Percentiles rank a stretch among this genome's conserved stretches.
Conservation (phyloP, 352 stramenopile genomes). For the Pythium brassicae region DNA sequence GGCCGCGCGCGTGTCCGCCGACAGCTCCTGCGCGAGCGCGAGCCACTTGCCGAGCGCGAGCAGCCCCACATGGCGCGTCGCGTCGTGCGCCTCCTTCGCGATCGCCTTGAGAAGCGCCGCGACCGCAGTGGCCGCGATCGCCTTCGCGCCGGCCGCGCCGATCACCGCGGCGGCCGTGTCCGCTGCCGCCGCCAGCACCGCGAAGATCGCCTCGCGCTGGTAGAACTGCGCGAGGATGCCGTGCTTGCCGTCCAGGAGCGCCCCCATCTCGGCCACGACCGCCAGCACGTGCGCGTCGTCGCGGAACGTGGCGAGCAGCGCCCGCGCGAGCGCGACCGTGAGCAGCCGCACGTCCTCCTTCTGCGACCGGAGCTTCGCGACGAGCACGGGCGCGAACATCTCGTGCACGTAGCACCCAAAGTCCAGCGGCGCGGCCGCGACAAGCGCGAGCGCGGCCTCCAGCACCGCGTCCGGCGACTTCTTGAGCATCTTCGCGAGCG, state of each 20-base stretch:
- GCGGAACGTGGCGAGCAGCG: slow-evolving; percentile 46
- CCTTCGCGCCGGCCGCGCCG: slow-evolving; percentile 26
- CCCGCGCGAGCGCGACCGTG: slow-evolving; percentile 42
- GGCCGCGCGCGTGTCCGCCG: slow-evolving; percentile 27
- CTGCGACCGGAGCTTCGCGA: slow-evolving; percentile 73
- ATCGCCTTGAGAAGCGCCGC: slow-evolving; percentile 64
- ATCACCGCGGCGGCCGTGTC: slow-evolving; percentile 22
- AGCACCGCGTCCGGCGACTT: slow-evolving; percentile 76
- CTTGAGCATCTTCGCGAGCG: slow-evolving; percentile 75
- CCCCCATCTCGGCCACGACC: slow-evolving; percentile 50
- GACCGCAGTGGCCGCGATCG: slow-evolving; percentile 42
- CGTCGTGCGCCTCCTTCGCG: slow-evolving; percentile 81
- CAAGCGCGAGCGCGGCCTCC: slow-evolving; percentile 46
- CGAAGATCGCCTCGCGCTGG: slow-evolving; percentile 69
- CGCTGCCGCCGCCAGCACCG: slow-evolving; percentile 55
- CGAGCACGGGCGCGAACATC: slow-evolving; percentile 66
- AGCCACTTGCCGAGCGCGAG: slow-evolving; percentile 76
- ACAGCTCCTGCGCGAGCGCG: slow-evolving; percentile 46
- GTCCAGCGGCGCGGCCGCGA: slow-evolving; percentile 51
- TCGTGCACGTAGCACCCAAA: slow-evolving; percentile 56
- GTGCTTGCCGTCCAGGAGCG: slow-evolving; percentile 75
- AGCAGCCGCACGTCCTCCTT: slow-evolving; percentile 73
- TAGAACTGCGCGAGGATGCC: slow-evolving; percentile 88
- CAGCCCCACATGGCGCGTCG: slow-evolving; percentile 67
- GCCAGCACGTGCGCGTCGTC: slow-evolving; percentile 45